A percentile compares a stretch with the other conserved stretches of the same genome.
phyloP scores from a whole-genome alignment of 495 filamentous ascomycete species.

The Xylaria cubensis region DNA sequence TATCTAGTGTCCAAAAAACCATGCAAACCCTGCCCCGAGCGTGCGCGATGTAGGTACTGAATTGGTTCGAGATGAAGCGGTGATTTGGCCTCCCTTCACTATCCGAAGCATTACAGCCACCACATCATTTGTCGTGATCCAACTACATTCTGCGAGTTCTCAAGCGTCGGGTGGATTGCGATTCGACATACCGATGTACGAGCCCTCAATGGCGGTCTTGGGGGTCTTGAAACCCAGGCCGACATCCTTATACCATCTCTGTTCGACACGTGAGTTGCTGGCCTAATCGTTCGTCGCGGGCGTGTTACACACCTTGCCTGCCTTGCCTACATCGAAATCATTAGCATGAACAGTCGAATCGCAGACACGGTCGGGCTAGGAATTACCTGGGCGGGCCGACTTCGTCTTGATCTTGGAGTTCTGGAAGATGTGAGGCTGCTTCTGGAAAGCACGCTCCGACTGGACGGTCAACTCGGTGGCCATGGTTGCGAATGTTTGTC shows the following conservation, averaged over 20 bases:
- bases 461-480: constrained; percentile 98
- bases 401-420: constrained; percentile 91
- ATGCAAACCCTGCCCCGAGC: constrained; percentile 6
- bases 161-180: constrained; percentile 8
- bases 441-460: constrained; percentile 97
- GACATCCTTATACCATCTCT: constrained; percentile 99
- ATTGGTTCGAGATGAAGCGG: not conserved
- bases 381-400: constrained; percentile 66
- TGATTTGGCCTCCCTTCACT: not conserved
- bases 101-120: not conserved
- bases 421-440: constrained; percentile 99
- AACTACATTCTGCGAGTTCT: not conserved
- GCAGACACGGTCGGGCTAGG: not conserved
- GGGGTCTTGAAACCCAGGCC: constrained; percentile 98
- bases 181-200: constrained; percentile 90
- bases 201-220: constrained; percentile 95
- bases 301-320: constrained; percentile 67
- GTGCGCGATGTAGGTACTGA: not conserved
- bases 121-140: not conserved
- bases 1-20: constrained; percentile 17
- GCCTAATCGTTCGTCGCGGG: constrained; percentile 21
- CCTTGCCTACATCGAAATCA: constrained; percentile 35
- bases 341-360: constrained; percentile 9
- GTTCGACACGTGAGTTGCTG: constrained; percentile 54
- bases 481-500: constrained; percentile 75